Evolutionary conservation across 2,329 filamentous ascomycete species (phyloP), one percentile per base, ranked within the genome.

Genomic region (Epichloe glyceriae): DNA sequence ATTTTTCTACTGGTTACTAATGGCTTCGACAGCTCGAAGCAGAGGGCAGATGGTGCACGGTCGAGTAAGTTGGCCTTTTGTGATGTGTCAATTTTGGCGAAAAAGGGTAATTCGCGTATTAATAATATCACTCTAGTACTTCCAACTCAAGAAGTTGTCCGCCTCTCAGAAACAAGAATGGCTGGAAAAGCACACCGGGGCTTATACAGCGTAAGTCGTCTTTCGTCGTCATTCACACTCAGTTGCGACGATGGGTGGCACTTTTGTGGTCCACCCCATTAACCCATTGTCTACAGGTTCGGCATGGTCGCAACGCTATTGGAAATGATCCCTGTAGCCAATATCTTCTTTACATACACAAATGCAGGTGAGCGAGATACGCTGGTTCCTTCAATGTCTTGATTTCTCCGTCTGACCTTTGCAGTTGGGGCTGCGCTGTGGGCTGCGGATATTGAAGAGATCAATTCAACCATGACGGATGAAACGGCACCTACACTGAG

Each of bases 371-470:
- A 61, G 68, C 78, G 70, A 61, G 68, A 46, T 17, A 10, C 37
- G 11, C 14, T 34, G 4, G 4, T 41, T 17, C 20, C 19, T 19
- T 10, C 12, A 11, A 20, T 34, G 17, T 22, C 11, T 19, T 10
- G 19, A 10, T 8, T 12, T 35, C 6, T 15, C 35, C 11, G 3
- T 39, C 17, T 12, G 8, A 41, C 14, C 7, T 17, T 19, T 45
- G 7, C 46, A 82, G 88, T 95, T 52, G 91, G 89, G 7, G 91
- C 90, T 50, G 91, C 91, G 7, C 71, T 97, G n/a, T 96, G 89
- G 89, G 90, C 91, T 40, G 86, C 88, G 17, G 89, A 94, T 65
- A 79, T 94, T 52, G 88, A 94, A 65, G 64, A 68, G 30, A 73
- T 74, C 58, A 69, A 71, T 51, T 72, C 67, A 10, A 64, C 67